Percentiles rank a stretch among this genome's conserved stretches.
These are phyloP conservation scores for Aspergillus arachidicola DNA, from an alignment of 2,329 filamentous ascomycete genomes.

Conservation along the genomic window DNA sequence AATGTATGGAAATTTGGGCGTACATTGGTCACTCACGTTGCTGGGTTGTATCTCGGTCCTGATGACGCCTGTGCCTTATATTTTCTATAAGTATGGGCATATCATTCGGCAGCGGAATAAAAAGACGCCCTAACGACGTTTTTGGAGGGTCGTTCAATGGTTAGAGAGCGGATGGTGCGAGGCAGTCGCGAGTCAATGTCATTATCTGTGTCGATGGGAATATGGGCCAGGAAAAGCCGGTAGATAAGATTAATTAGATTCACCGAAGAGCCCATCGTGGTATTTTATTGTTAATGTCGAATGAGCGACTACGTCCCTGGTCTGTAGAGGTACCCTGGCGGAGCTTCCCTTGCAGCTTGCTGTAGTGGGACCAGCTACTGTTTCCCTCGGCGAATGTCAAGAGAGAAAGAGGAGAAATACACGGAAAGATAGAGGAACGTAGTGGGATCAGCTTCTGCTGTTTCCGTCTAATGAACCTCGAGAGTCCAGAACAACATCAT, in stretches of 20 bases:
- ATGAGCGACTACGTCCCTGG: no score
- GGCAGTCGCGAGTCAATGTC: no score
- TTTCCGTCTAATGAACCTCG: no score
- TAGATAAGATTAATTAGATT: not conserved
- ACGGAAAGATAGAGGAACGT: no score
- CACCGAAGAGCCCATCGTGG: not conserved
- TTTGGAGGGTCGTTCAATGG: not conserved
- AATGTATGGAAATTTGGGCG: constrained; percentile 44
- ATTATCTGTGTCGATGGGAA: not conserved
- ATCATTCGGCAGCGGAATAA: constrained; percentile 20
- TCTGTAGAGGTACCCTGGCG: no score
- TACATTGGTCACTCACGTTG: constrained; percentile 45
- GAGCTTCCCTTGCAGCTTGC: no score
- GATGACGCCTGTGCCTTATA: constrained; percentile 48
- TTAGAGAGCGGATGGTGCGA: not conserved
- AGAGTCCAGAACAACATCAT: no score
- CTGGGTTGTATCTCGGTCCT: constrained; percentile 38
- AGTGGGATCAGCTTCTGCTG: no score
- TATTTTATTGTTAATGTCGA: no score
- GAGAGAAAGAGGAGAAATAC: no score
- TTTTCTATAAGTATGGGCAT: constrained; percentile 38
- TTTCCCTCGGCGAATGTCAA: no score
- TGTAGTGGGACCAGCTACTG: no score
- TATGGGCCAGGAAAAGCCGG: not conserved
- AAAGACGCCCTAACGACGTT: not conserved